Evolutionary conservation across 257 asterid genomes (phyloP), one percentile per base, ranked within the genome.

Genomic region (Penstemon davidsonii): DNA sequence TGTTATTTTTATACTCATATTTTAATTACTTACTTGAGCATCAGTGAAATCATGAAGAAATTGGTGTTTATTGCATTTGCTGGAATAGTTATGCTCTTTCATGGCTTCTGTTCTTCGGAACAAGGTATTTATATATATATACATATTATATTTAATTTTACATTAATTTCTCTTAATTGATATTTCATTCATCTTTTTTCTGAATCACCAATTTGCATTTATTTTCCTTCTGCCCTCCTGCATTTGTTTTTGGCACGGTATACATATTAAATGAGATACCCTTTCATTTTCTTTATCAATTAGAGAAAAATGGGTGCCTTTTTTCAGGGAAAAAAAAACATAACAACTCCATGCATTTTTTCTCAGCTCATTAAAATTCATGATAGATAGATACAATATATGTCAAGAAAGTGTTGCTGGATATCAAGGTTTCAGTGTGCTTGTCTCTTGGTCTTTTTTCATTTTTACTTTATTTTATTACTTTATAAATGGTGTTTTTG

Each of bases 41-140:
- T 25, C 33, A 25, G 33, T 25, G 33, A 25, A 25, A 25, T 25
- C 33, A 10, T 49, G 52, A 72, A 74, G 81, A 75, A 74, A 62
- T 59, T 66, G 5, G n/a, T 80, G 36, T 55, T 40, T 59, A 39
- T 79, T 73, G 61, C 83, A 47, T 73, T 82, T 74, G 59, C 78
- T 68, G 82, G 70, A 55, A 52, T 82, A 7, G 10, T 62, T 64
- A 40, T 86, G 66, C 56, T 81, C 75, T 84, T 78, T 73, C 80
- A 68, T 75, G 86, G 82, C 41, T 37, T 82, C 51, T 86, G 80
- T 55, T 77, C 69, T 15, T 76, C 92, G 10, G 75, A 81, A 57
- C 72, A 50, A 82, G 93, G 96, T 88, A 77, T 8, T 1, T 15
- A 15, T 38, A 8, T 18, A 39, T 19, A 33, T 33, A 49, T 18